A percentile compares a stretch with the other conserved stretches of the same genome.
These are phyloP conservation scores for Moniliophthora roreri DNA, from an alignment of 1,284 basidiomycete species.

Conservation along the genomic window DNA sequence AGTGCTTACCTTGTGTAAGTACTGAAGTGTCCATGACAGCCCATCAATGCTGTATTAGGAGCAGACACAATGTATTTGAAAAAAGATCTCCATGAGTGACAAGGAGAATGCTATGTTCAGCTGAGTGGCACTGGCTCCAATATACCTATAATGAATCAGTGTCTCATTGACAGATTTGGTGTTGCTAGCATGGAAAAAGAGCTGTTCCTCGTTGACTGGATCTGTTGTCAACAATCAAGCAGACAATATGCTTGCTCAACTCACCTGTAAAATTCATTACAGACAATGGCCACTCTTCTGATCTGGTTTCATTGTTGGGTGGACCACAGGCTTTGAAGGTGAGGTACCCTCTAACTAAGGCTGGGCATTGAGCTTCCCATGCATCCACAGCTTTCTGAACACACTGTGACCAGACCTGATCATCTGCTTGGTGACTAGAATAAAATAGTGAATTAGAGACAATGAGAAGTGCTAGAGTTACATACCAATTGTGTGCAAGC, in stretches of 20 bases:
- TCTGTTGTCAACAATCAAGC: background rate
- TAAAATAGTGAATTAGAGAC: no score
- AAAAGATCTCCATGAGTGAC: slow-evolving; percentile 13
- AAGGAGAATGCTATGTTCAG: slow-evolving; percentile 14
- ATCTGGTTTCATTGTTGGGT: background rate
- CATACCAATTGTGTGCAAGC: no score
- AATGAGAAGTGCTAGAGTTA: no score
- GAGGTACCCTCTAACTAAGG: background rate
- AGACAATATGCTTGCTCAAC: background rate
- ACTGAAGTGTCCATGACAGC: slow-evolving; percentile 7
- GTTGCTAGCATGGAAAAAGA: background rate
- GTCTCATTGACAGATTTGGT: slow-evolving; percentile 8
- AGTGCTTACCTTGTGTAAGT: slow-evolving; percentile 9
- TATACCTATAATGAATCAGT: slow-evolving; percentile 15
- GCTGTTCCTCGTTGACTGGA: background rate
- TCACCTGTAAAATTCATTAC: background rate
- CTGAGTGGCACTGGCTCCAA: slow-evolving; percentile 10
- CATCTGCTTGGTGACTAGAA: background rate
- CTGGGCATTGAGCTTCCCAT: background rate
- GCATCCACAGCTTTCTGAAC: background rate
- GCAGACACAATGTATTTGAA: slow-evolving; percentile 13
- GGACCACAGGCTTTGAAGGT: background rate
- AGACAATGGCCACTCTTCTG: background rate
- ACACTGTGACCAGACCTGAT: background rate
- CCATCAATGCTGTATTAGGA: slow-evolving; percentile 15